A percentile compares a stretch with the other conserved stretches of the same genome.
These are phyloP conservation scores for Trypanosoma scelopori DNA, from an alignment of 208 protist species.

Conservation along the genomic window DNA sequence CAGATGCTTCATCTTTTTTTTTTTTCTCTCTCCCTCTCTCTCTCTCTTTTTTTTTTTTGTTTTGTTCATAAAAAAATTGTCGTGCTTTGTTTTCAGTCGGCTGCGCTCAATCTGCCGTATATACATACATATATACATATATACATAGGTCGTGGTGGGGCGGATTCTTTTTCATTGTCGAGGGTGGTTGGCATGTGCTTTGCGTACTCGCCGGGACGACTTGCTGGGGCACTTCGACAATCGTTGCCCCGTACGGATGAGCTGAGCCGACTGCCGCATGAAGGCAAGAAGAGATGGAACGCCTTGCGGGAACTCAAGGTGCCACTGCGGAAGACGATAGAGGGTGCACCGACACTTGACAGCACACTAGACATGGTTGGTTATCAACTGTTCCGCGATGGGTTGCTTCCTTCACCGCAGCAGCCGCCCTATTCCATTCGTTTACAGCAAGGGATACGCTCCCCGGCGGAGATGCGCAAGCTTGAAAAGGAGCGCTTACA, in stretches of 20 bases:
- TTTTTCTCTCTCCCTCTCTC: no score
- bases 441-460: conserved; percentile 28
- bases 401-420: conserved; percentile 59
- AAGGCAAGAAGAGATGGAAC: conserved; percentile 60
- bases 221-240: conserved; percentile 22
- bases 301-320: conserved; percentile 71
- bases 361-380: conserved; percentile 79
- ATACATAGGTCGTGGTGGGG: not conserved
- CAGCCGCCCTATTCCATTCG: conserved; percentile 22
- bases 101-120: no score
- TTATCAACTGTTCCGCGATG: conserved; percentile 87
- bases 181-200: conserved; percentile 8
- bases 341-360: conserved; percentile 72
- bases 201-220: not conserved
- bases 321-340: conserved; percentile 53
- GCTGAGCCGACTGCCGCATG: conserved; percentile 15
- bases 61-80: no score
- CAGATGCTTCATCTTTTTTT: no score
- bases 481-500: conserved; percentile 51
- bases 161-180: conserved; percentile 4
- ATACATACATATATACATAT: no score
- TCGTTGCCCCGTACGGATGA: conserved; percentile 17
- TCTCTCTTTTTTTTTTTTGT: no score
- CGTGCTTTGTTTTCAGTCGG: no score
- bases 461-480: conserved; percentile 34